phyloP scores from a whole-genome alignment of 306 rosid species.

The Cicer pinnatifidum region DNA sequence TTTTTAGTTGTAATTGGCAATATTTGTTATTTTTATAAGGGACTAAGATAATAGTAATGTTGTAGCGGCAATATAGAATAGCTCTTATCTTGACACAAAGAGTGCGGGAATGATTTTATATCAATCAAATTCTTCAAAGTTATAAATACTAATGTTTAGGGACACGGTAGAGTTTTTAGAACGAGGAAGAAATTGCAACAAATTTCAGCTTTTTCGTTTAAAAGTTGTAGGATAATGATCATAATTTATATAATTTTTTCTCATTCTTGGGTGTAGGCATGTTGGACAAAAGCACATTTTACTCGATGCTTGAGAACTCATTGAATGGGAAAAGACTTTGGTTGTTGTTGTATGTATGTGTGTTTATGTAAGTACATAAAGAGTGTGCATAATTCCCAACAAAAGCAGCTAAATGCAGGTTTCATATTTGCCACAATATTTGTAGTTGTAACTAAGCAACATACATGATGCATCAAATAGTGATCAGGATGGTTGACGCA shows the following conservation, averaged over 20 bases:
- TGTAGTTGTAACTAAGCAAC: conserved; percentile 30
- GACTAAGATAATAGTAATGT: conserved; percentile 5
- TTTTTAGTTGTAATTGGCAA: conserved; percentile 26
- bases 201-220: background rate
- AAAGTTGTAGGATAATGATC: background rate
- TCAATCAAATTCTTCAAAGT: conserved; percentile 8
- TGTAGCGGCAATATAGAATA: conserved; percentile 20
- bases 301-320: background rate
- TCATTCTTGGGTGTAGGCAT: background rate
- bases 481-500: conserved; percentile 89
- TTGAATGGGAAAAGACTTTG: background rate
- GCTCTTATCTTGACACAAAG: conserved; percentile 6
- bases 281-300: conserved; percentile 2
- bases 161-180: conserved; percentile 3
- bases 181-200: background rate
- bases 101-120: background rate
- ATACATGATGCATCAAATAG: conserved; percentile 84
- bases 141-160: conserved; percentile 12
- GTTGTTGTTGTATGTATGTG: background rate
- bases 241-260: background rate
- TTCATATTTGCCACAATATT: conserved; percentile 8
- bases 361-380: conserved; percentile 16
- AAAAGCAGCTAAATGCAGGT: conserved; percentile 6
- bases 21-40: background rate
- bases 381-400: background rate